Evolutionary conservation across 331 rosid species (phyloP), one percentile per base, ranked within the genome.

Genomic region (Prunus yedoensis): DNA sequence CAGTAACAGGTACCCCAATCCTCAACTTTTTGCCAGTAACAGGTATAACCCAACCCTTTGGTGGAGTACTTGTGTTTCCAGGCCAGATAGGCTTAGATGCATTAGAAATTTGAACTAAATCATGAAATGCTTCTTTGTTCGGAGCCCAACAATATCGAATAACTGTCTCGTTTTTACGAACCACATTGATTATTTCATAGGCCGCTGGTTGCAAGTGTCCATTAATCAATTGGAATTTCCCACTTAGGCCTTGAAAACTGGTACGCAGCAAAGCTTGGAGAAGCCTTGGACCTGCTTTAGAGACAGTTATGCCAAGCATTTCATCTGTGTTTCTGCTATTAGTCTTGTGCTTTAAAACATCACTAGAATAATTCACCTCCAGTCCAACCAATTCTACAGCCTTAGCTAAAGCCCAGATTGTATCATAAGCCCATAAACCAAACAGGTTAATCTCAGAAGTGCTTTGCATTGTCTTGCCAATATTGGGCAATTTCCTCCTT

Each of bases 391-490:
- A 15, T 30, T 86, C 89, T 4, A 43, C 76, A 0, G 85, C 85
- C 56, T 47, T 75, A 11, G 85, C 85, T 32, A 83, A 50, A 5
- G 85, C 87, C 77, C 79, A 78, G 27, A 80, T 28, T 8, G 89
- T 75, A 60, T 86, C 89, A 67, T 86, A 86, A 8, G 87, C 87
- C 82, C 85, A 75, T 25, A 80, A 74, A 70, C 81, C 87, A 52
- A 65, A 65, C 15, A 65, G 21, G 0, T 50, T 50, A 3, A 50
- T 30, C 32, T 30, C 32, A 30, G 32, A 30, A 30, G 32, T 30
- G 32, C 32, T 30, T 3, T 30, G 32, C 5, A 30, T 3, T 30
- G 0, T 30, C 32, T 30, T 30, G 32, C 32, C 5, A 30, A 30
- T 30, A 30, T 30, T 30, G 32, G 1, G 32, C 32, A 30, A 30